These are phyloP conservation scores for Yamadazyma diddensiae DNA, from an alignment of 1,139 yeast species.

Conservation along the genomic window DNA sequence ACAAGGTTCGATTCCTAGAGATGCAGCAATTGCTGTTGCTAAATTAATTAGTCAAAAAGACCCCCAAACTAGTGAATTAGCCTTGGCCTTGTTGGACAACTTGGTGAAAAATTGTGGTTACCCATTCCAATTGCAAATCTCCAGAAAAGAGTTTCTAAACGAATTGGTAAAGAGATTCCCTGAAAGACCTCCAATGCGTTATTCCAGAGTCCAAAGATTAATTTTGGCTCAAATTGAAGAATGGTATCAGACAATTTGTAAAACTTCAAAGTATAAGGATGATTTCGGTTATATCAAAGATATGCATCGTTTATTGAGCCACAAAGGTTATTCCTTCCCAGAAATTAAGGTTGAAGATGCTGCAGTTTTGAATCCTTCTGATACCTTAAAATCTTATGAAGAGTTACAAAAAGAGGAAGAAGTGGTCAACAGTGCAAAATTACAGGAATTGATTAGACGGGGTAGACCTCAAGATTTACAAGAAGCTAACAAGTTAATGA, in stretches of 20 bases:
- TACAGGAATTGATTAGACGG: constrained; percentile 91
- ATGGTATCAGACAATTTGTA: constrained; percentile 95
- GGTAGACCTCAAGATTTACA: constrained; percentile 95
- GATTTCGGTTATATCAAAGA: constrained; percentile 91
- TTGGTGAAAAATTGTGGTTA: constrained; percentile 97
- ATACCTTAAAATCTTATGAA: constrained; percentile 80
- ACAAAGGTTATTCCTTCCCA: constrained; percentile 90
- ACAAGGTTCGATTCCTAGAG: constrained; percentile 88
- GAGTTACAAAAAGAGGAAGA: constrained; percentile 93
- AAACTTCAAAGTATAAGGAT: constrained; percentile 84
- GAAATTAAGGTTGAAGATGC: constrained; percentile 88
- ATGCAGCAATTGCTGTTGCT: constrained; percentile 89
- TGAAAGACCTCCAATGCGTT: constrained; percentile 87
- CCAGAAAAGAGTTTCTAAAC: constrained; percentile 90
- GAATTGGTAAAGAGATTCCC: constrained; percentile 93
- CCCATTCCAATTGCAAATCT: constrained; percentile 91
- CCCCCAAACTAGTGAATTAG: constrained; percentile 70
- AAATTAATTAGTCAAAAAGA: constrained; percentile 79
- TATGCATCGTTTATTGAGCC: constrained; percentile 86
- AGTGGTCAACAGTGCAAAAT: constrained; percentile 88
- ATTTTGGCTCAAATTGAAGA: constrained; percentile 91
- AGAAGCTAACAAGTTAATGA: constrained; percentile 96
- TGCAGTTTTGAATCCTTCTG: constrained; percentile 91
- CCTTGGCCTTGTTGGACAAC: constrained; percentile 67
- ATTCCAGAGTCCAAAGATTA: constrained; percentile 77